Base-by-base conservation (phyloP, 1,139 yeast genomes). In the Sugiyamaella pinicola region DNA sequence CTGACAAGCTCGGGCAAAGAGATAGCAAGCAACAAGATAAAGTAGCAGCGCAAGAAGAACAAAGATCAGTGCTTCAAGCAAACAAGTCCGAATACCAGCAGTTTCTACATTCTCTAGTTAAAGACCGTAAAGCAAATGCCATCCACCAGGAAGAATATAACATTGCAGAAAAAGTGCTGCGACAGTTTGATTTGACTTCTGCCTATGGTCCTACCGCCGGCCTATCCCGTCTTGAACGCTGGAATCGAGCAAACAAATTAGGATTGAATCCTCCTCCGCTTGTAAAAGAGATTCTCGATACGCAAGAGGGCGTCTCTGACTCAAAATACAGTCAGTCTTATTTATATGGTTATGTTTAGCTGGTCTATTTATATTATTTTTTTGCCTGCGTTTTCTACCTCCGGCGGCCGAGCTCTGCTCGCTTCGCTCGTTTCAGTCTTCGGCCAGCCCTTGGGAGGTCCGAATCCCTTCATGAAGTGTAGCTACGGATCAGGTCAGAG, bases 171-270 rank as follows among this genome's bases (percentile, higher is more conserved):
- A 61, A 64, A 46, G 52, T 73, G 33, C 62, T 73, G 29, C 64
- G 63, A 38, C 62, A 62, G 15, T 73, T 73, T 55, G 77, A 73
- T 49, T 52, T 71, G 53, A 59, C 64, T 2, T 51, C 65, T 3
- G 60, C 61, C 19, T 73, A 64, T 51, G 77, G 77, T 1, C 77
- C 77, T 1, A 61, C 66, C 12, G 65, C 64, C 2, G 77, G 77
- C 1, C 49, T 73, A 38, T 60, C 70, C 4, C 59, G 78, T 22
- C 55, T 74, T 19, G 67, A 68, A 21, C 61, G 99, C 9, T 91
- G 96, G 96, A 85, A 88, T 64, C 77, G 98, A 64, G 97, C 98
- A 1, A 90, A 87, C 65, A 85, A 85, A 54, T 74, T 91, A 64
- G 96, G 96, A 8, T 59, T 69, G 45, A 53, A 64, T 9, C 77